phyloP scores from a whole-genome alignment of 2,329 filamentous ascomycete species.

The Phaeomoniella chlamydospora region DNA sequence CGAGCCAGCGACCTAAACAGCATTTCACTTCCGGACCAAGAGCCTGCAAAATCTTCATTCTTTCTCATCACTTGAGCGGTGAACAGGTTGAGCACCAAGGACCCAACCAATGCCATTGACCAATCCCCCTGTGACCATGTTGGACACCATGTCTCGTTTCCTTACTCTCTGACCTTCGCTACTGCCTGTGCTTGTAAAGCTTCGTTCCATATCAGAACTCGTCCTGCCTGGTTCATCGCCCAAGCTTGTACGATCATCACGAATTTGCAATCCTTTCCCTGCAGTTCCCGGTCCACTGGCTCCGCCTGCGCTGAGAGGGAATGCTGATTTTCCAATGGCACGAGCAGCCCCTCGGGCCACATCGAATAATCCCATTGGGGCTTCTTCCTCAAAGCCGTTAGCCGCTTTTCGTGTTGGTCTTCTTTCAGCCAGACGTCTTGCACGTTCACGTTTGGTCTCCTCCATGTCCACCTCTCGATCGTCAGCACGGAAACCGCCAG shows the following conservation, averaged over 20 bases:
- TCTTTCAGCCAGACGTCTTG: conserved; percentile 15
- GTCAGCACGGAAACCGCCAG: conserved; percentile 28
- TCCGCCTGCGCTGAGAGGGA: conserved; percentile 19
- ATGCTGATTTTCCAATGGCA: conserved; percentile 29
- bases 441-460: conserved; percentile 25
- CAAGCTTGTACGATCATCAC: conserved; percentile 1
- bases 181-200: conserved; percentile 2
- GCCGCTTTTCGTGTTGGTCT: not conserved
- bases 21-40: too few relatives aligned
- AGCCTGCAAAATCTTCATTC: too few relatives aligned
- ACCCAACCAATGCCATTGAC: conserved; percentile 52
- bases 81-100: conserved; percentile 35
- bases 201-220: not conserved
- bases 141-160: conserved; percentile 43
- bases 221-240: conserved; percentile 1
- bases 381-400: conserved; percentile 21
- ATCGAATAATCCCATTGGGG: conserved; percentile 36
- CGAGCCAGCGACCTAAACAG: too few relatives aligned
- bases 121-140: conserved; percentile 47
- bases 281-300: not conserved
- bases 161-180: conserved; percentile 21
- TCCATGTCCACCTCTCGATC: conserved; percentile 28
- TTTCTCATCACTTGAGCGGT: not conserved
- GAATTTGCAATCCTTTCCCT: not conserved
- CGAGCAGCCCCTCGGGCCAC: conserved; percentile 34